Percentiles rank a stretch among this genome's conserved stretches.
Conservation (phyloP, 2,329 filamentous ascomycete genomes). For the Plectosphaerella plurivora region DNA sequence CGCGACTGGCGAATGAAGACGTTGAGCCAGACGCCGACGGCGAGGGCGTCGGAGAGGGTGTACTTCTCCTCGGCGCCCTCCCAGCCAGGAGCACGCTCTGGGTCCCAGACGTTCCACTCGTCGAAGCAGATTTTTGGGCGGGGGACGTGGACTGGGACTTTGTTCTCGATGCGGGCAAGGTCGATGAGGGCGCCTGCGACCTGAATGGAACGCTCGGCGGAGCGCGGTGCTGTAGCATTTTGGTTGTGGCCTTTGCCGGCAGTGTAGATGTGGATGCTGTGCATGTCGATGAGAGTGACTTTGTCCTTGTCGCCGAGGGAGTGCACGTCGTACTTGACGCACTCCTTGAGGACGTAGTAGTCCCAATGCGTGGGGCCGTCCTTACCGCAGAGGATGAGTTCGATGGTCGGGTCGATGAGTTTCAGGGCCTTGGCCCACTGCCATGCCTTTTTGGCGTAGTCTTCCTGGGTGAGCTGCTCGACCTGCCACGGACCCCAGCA, state of each 20-base stretch:
- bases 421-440: slow-evolving; percentile 72
- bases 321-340: slow-evolving; percentile 39
- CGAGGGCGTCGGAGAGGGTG: slow-evolving; percentile 70
- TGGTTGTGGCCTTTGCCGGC: slow-evolving; percentile 45
- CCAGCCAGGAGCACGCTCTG: slow-evolving; percentile 64
- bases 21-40: slow-evolving; percentile 72
- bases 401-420: slow-evolving; percentile 64
- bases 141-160: slow-evolving; percentile 52
- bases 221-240: slow-evolving; percentile 57
- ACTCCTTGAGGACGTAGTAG: slow-evolving; percentile 66
- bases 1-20: slow-evolving; percentile 69
- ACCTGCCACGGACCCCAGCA: slow-evolving; percentile 65
- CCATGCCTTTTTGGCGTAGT: slow-evolving; percentile 63
- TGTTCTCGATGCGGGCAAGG: slow-evolving; percentile 66
- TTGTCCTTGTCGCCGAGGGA: slow-evolving; percentile 25
- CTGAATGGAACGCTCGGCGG: slow-evolving; percentile 70
- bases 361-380: slow-evolving; percentile 69
- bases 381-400: slow-evolving; percentile 71
- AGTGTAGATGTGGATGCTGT: slow-evolving; percentile 77
- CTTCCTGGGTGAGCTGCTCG: slow-evolving; percentile 63
- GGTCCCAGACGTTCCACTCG: slow-evolving; percentile 84
- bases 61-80: slow-evolving; percentile 70
- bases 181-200: slow-evolving; percentile 66
- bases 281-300: slow-evolving; percentile 64
- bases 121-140: slow-evolving; percentile 74